A percentile compares a stretch with the other conserved stretches of the same genome.
phyloP scores from a whole-genome alignment of 1,284 basidiomycete genomes.

The Entoloma clypeatum region DNA sequence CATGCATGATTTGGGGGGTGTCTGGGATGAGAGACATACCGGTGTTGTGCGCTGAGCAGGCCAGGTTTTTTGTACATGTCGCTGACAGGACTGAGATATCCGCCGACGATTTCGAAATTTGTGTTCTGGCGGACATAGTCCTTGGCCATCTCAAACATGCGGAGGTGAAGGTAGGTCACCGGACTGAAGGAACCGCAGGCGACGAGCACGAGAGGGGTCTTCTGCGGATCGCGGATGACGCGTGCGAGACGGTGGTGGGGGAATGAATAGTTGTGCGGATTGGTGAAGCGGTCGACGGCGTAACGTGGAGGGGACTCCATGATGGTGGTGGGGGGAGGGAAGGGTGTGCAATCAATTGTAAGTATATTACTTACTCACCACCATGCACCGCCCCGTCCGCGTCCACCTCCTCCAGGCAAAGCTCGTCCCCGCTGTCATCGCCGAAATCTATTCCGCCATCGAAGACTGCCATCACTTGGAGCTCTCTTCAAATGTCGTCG shows the following conservation, averaged over 20 bases:
- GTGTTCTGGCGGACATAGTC: conserved; percentile 93
- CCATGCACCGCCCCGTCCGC: conserved; percentile 29
- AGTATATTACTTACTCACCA: conserved; percentile 8
- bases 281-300: conserved; percentile 42
- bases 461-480: conserved; percentile 27
- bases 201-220: conserved; percentile 72
- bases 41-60: conserved; percentile 74
- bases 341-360: conserved; percentile 11
- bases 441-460: conserved; percentile 37
- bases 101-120: conserved; percentile 90
- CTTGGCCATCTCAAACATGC: conserved; percentile 99
- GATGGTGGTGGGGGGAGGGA: conserved; percentile 13
- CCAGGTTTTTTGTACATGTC: conserved; percentile 93
- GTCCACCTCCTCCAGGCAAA: conserved; percentile 62
- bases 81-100: conserved; percentile 92
- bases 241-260: conserved; percentile 58
- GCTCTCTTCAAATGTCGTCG: conserved; percentile 37
- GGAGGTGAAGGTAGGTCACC: conserved; percentile 79
- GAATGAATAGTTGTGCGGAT: conserved; percentile 64
- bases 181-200: conserved; percentile 82
- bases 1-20: too few relatives aligned
- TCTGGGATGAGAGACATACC: conserved; percentile 61
- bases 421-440: conserved; percentile 39
- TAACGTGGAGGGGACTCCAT: conserved; percentile 29
- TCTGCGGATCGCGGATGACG: conserved; percentile 57